Base-by-base conservation (phyloP, 2,329 filamentous ascomycete species). In the Pseudocercospora crystallina region DNA sequence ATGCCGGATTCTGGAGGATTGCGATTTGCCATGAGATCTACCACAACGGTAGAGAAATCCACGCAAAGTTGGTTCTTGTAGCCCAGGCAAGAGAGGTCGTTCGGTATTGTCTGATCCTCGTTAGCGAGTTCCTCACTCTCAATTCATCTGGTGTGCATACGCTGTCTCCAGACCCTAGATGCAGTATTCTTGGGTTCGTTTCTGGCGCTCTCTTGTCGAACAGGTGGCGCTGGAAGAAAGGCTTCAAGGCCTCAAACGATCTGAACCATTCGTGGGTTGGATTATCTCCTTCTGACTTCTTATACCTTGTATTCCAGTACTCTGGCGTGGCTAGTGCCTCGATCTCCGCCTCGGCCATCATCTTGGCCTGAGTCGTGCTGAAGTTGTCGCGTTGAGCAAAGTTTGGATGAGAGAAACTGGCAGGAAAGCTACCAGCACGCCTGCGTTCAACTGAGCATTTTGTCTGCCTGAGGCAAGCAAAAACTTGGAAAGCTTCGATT, bases 81-180 rank as follows among this genome's bases (percentile, higher is more conserved):
- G 30, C 79, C 78, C 8, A 40, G 17, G 5, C 17, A 13, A 5
- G 42, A 30, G 1, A 83, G 69, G 37, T 81, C 75, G 20, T 68
- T 63, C 2, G 80, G 79, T 5, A 84, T 67, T 1, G 74, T 77
- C 79, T 83, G 51, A 15, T 33, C 11, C 29, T 30, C 2, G 31
- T 44, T 38, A 30, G 34, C 10, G 9, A 38, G n/a, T 2, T 5
- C 14, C 39, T 14, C 17, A 29, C 11, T 2, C 15, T 14, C 8
- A 10, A n/a, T 33, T 32, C 15, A 41, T 10, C 30, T 26, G 13
- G 34, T 34, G 4, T 48, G 54, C 56, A 36, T 62, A 81, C 80
- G 63, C 80, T 83, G 57, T 83, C 79, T 7, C 80, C 80, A 8
- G 74, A 81, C 0, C 80, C 80, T 4, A 83, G 67, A 63, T 83